These are phyloP conservation scores for Fistulinella prunicolor DNA, from an alignment of 768 basidiomycete genomes.

Conservation along the genomic window DNA sequence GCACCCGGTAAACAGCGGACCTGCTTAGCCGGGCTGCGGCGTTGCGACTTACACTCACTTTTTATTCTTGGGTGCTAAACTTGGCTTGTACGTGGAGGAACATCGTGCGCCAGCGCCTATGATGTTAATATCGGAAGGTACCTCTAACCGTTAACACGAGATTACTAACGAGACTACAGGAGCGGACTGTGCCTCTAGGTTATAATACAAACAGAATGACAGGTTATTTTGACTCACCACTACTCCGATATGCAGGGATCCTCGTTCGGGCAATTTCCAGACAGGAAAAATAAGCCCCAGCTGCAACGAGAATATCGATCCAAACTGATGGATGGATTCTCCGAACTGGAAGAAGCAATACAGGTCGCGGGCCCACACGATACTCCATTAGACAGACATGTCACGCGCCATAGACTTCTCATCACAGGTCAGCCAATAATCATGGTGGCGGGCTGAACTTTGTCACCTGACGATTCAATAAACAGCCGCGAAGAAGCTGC, in stretches of 20 bases:
- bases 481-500: constrained; percentile 50
- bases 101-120: too few relatives aligned
- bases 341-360: constrained; percentile 16
- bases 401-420: constrained; percentile 31
- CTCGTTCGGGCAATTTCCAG: constrained; percentile 7
- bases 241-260: constrained; percentile 16
- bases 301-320: constrained; percentile 30
- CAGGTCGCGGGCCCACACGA: constrained; percentile 5
- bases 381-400: constrained; percentile 20
- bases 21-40: too few relatives aligned
- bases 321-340: constrained; percentile 7
- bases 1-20: too few relatives aligned
- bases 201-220: constrained; percentile 16
- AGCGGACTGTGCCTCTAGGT: neutral
- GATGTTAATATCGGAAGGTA: too few relatives aligned
- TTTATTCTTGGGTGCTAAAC: too few relatives aligned
- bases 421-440: constrained; percentile 17
- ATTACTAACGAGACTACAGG: too few relatives aligned
- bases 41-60: too few relatives aligned
- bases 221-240: constrained; percentile 16
- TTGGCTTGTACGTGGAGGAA: too few relatives aligned
- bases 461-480: constrained; percentile 3
- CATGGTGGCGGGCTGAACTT: neutral
- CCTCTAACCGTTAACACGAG: too few relatives aligned
- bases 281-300: constrained; percentile 23